phyloP scores from a whole-genome alignment of 192 early-diverging fungal species.

The Phlyctochytrium bullatum region DNA sequence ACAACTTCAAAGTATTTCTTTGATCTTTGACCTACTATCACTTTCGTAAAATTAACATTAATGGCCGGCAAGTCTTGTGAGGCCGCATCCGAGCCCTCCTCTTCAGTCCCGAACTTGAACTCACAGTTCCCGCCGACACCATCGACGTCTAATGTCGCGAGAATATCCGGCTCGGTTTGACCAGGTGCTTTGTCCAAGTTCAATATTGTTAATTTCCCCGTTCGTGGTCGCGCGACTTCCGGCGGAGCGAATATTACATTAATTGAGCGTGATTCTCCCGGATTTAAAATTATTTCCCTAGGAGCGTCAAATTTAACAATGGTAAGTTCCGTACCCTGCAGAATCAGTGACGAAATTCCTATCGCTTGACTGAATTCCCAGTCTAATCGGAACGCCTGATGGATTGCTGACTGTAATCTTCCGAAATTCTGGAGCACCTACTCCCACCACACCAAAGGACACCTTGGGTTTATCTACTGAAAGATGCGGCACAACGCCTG shows the following conservation, averaged over 20 bases:
- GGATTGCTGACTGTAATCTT: constrained; percentile 38
- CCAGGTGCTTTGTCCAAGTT: constrained; percentile 22
- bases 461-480: constrained; percentile 22
- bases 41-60: constrained; percentile 43
- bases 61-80: constrained; percentile 30
- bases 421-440: constrained; percentile 47
- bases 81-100: constrained; percentile 16
- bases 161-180: constrained; percentile 17
- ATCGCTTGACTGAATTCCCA: constrained; percentile 11
- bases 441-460: constrained; percentile 53
- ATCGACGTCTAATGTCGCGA: constrained; percentile 30
- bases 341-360: constrained; percentile 25
- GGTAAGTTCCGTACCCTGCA: neutral
- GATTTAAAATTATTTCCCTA: constrained; percentile 30
- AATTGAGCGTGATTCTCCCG: constrained; percentile 31
- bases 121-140: constrained; percentile 34
- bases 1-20: constrained; percentile 54
- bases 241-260: constrained; percentile 40
- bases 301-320: neutral
- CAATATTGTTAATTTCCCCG: constrained; percentile 13
- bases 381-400: constrained; percentile 5
- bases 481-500: constrained; percentile 40
- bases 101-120: constrained; percentile 22
- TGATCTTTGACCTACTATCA: constrained; percentile 33
- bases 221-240: neutral